Conservation (phyloP, 2,329 filamentous ascomycete genomes). For the Colletotrichum higginsianum region DNA sequence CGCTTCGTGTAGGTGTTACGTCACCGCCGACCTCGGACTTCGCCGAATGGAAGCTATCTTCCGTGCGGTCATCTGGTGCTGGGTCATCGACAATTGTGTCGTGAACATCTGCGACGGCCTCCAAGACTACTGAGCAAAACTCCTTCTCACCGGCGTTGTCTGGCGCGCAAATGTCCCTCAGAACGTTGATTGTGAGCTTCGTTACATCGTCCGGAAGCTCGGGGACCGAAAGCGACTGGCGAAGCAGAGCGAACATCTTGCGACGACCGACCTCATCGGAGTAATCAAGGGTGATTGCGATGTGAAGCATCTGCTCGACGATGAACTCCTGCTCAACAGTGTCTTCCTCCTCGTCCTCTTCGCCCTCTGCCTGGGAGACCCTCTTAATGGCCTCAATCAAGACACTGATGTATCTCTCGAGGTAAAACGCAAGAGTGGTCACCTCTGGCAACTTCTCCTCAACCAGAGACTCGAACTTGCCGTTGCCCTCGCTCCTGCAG, state of each 20-base stretch:
- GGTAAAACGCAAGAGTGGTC: slow-evolving; percentile 88
- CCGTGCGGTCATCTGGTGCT: slow-evolving; percentile 66
- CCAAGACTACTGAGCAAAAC: slow-evolving; percentile 88
- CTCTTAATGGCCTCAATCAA: slow-evolving; percentile 76
- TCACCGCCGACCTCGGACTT: slow-evolving; percentile 85
- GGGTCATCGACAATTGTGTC: slow-evolving; percentile 87
- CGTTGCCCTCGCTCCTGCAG: slow-evolving; percentile 81
- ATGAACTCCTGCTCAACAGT: slow-evolving; percentile 94
- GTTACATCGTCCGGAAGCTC: slow-evolving; percentile 94
- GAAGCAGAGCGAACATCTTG: slow-evolving; percentile 94
- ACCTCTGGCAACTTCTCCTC: slow-evolving; percentile 98
- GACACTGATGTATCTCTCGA: slow-evolving; percentile 83
- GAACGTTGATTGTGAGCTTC: slow-evolving; percentile 85
- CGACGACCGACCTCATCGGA: slow-evolving; percentile 96
- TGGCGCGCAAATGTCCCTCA: slow-evolving; percentile 86
- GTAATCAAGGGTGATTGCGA: slow-evolving; percentile 93
- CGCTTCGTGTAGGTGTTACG: slow-evolving; percentile 66
- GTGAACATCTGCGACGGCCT: slow-evolving; percentile 96
- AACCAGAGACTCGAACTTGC: slow-evolving; percentile 80
- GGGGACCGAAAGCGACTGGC: slow-evolving; percentile 87
- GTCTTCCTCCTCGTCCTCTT: slow-evolving; percentile 82
- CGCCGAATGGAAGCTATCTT: slow-evolving; percentile 92
- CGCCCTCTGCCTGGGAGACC: slow-evolving; percentile 68
- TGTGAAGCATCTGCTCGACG: slow-evolving; percentile 93
- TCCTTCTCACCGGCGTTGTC: slow-evolving; percentile 83